A percentile compares a stretch with the other conserved stretches of the same genome.
Conservation (phyloP, 208 protist genomes). For the Trypanosoma caninum region DNA sequence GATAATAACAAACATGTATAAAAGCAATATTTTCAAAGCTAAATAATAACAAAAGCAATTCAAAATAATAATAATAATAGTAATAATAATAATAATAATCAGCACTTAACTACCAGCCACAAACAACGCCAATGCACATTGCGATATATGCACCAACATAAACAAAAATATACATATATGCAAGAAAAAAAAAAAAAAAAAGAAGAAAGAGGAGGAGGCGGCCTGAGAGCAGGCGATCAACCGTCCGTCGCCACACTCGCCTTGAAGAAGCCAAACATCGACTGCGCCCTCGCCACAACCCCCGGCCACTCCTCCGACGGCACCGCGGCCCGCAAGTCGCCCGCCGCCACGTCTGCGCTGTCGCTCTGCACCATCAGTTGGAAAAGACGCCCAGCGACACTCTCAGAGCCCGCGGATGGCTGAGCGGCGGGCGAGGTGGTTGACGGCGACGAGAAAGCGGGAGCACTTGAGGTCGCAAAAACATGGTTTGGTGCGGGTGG, state of each 20-base stretch:
- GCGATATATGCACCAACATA: no score
- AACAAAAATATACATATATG: no score
- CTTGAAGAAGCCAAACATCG: constrained; percentile 61
- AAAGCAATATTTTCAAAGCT: no score
- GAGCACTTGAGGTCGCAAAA: not conserved
- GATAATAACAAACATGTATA: no score
- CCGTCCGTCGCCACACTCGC: not conserved
- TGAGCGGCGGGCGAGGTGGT: not conserved
- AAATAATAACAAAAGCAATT: no score
- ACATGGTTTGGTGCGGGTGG: not conserved
- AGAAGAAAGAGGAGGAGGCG: not conserved
- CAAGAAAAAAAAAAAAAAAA: constrained; percentile 3
- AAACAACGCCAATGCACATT: no score
- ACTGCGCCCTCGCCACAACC: constrained; percentile 33
- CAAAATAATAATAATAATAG: no score
- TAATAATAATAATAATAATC: no score
- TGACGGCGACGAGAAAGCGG: not conserved
- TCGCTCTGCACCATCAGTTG: constrained; percentile 25
- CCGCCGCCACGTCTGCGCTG: constrained; percentile 14
- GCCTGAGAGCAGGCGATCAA: not conserved
- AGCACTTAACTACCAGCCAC: no score
- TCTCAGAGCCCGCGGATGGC: not conserved
- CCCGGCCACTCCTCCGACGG: constrained; percentile 41
- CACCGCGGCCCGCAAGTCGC: not conserved
- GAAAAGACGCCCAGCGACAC: constrained; percentile 7